phyloP scores from a whole-genome alignment of 495 filamentous ascomycete species.

The Oidiodendron maius region DNA sequence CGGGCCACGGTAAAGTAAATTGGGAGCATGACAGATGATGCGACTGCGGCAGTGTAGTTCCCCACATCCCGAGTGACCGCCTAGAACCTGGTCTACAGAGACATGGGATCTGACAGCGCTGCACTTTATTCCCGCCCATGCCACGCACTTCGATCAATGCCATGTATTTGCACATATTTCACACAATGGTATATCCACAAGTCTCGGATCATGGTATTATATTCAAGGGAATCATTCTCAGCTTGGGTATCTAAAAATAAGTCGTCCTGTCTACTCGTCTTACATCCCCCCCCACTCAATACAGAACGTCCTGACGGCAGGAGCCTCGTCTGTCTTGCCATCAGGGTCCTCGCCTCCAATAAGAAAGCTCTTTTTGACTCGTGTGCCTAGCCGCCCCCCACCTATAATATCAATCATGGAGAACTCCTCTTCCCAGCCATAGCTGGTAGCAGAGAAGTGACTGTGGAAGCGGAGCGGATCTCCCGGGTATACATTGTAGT shows the following conservation, averaged over 20 bases:
- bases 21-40: too few relatives aligned
- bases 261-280: not conserved
- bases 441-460: constrained; percentile 75
- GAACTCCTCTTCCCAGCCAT: constrained; percentile 82
- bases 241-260: not conserved
- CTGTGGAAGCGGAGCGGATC: constrained; percentile 92
- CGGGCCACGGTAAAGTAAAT: too few relatives aligned
- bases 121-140: too few relatives aligned
- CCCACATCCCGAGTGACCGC: too few relatives aligned
- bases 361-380: constrained; percentile 92
- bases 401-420: constrained; percentile 76
- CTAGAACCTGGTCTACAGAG: too few relatives aligned
- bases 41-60: too few relatives aligned
- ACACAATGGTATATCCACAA: too few relatives aligned
- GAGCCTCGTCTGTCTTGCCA: constrained; percentile 19
- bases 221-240: too few relatives aligned
- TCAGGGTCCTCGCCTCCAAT: constrained; percentile 58
- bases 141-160: too few relatives aligned
- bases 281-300: constrained; percentile 85
- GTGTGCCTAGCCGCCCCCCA: constrained; percentile 82
- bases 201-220: too few relatives aligned
- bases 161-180: too few relatives aligned
- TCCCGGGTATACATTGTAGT: constrained; percentile 91
- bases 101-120: too few relatives aligned
- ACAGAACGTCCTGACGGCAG: constrained; percentile 59